phyloP scores from a whole-genome alignment of 345 rosid genomes.

The Litchi chinensis region DNA sequence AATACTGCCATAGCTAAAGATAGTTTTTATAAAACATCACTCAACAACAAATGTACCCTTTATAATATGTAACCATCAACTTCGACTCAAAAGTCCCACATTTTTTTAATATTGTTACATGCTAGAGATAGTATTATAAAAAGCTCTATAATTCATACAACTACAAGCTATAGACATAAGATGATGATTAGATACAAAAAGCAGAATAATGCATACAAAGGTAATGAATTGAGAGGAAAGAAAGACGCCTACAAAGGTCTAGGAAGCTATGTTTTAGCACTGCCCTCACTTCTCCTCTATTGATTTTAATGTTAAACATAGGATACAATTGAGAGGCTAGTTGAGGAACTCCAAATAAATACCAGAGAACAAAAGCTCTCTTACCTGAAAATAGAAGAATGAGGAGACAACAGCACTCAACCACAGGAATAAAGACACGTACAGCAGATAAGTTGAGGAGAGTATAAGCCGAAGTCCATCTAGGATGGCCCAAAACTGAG shows the following conservation, averaged over 20 bases:
- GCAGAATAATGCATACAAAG: background rate
- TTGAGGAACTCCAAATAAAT: conserved; percentile 13
- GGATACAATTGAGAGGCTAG: background rate
- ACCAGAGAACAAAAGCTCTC: background rate
- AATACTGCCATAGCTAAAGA: background rate
- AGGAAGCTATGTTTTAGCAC: background rate
- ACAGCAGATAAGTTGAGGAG: conserved; percentile 75
- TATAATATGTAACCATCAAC: background rate
- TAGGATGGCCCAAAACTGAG: conserved; percentile 73
- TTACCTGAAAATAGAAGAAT: conserved; percentile 95
- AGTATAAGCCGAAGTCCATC: conserved; percentile 79
- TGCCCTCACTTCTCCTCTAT: background rate
- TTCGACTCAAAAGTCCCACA: background rate
- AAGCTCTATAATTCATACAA: background rate
- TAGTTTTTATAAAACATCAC: background rate
- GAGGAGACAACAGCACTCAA: conserved; percentile 93
- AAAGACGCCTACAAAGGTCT: background rate
- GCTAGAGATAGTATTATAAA: background rate
- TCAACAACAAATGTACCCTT: background rate
- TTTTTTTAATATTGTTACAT: conserved; percentile 17
- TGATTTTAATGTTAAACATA: background rate
- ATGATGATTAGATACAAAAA: background rate
- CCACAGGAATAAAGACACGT: conserved; percentile 88
- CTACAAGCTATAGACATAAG: background rate
- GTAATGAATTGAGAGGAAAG: background rate